Percentiles rank a stretch among this genome's conserved stretches.
Evolutionary conservation across 1,284 basidiomycete genomes (phyloP).

Genomic region (Microbotryum lychnidis-dioicae): DNA sequence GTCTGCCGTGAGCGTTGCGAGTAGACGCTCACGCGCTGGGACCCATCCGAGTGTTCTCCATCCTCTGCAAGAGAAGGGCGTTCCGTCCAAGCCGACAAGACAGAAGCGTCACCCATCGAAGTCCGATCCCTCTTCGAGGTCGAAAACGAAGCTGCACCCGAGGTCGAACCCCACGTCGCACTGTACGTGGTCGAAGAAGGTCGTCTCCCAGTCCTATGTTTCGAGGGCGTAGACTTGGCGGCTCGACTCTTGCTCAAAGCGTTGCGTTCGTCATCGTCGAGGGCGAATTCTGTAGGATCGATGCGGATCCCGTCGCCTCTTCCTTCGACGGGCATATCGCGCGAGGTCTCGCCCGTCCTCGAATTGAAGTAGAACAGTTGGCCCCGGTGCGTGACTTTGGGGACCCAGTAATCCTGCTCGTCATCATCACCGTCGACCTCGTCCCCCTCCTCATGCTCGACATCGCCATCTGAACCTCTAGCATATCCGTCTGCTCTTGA

Average conservation of each 20-base stretch:
- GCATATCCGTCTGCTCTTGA: neutral
- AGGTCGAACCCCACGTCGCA: too few species aligned
- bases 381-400: constrained; percentile 27
- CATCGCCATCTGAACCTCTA: neutral
- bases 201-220: neutral
- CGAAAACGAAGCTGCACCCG: too few species aligned
- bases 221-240: constrained; percentile 5
- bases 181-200: too few species aligned
- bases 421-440: constrained; percentile 18
- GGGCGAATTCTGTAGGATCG: constrained; percentile 12
- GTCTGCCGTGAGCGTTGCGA: constrained; percentile 49
- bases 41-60: neutral
- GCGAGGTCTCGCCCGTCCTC: constrained; percentile 73
- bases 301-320: constrained; percentile 18
- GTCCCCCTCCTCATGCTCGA: constrained; percentile 2
- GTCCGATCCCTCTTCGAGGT: neutral
- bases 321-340: constrained; percentile 59
- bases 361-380: constrained; percentile 92
- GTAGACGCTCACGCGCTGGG: constrained; percentile 52
- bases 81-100: constrained; percentile 17
- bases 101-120: constrained; percentile 9
- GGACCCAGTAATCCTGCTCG: constrained; percentile 34
- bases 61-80: neutral
- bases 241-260: too few species aligned
- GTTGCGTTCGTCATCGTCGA: constrained; percentile 7